Conservation (phyloP, 176 grass and related monocot genomes). For the Poa annua region DNA sequence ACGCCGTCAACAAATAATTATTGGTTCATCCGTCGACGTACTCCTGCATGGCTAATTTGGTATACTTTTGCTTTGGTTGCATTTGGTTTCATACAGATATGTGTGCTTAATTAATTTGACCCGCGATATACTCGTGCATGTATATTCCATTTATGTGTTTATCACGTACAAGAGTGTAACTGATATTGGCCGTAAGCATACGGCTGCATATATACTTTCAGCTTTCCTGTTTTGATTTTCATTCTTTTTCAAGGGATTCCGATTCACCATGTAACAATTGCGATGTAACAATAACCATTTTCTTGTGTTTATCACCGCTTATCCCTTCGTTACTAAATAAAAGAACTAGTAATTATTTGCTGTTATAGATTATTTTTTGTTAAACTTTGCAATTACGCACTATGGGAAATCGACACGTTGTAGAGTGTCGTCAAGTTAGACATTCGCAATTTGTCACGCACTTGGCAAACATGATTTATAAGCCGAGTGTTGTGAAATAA, state of each 20-base stretch:
- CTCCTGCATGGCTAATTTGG: background rate
- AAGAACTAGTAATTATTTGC: too few relatives aligned
- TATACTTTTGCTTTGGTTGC: background rate
- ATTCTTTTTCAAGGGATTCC: background rate
- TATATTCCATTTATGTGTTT: background rate
- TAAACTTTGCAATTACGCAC: too few relatives aligned
- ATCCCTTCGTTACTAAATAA: background rate
- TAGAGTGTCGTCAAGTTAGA: too few relatives aligned
- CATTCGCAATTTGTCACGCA: too few relatives aligned
- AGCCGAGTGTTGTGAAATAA: too few relatives aligned
- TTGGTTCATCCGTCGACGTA: background rate
- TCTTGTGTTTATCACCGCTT: background rate
- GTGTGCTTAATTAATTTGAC: slow-evolving; percentile 2
- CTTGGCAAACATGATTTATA: too few relatives aligned
- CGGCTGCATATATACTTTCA: background rate
- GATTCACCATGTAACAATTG: background rate
- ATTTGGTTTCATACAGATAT: slow-evolving; percentile 17
- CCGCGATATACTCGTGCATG: background rate
- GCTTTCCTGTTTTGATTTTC: background rate
- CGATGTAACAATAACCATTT: background rate
- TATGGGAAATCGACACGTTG: too few relatives aligned
- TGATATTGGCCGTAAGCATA: background rate
- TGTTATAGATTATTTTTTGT: too few relatives aligned
- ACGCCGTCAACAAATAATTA: slow-evolving; percentile 42
- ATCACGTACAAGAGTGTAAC: background rate